A percentile compares a stretch with the other conserved stretches of the same genome.
These are phyloP conservation scores for Ceratocystis cacaofunesta DNA, from an alignment of 2,329 filamentous ascomycete genomes.

Conservation along the genomic window DNA sequence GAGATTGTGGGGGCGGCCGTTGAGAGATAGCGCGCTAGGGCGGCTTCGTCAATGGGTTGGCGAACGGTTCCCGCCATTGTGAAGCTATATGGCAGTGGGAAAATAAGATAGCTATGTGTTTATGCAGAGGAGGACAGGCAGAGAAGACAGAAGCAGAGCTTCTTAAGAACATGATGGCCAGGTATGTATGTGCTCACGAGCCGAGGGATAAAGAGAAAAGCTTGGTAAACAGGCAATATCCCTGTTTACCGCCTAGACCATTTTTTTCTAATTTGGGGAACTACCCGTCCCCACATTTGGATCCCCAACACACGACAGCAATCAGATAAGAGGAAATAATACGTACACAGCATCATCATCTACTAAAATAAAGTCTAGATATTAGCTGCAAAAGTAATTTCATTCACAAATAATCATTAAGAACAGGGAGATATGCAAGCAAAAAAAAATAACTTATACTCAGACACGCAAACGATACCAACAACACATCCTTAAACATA, in stretches of 20 bases:
- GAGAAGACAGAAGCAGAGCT: no score
- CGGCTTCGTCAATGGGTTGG: constrained; percentile 73
- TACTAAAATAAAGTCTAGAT: no score
- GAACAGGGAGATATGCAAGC: neutral
- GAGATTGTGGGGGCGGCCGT: neutral
- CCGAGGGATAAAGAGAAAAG: neutral
- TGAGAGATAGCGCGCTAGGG: constrained; percentile 62
- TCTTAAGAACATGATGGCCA: no score
- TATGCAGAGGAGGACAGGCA: no score
- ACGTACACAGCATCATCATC: no score
- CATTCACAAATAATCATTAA: neutral
- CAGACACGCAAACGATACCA: neutral
- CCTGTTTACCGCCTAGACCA: neutral
- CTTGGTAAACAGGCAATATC: neutral
- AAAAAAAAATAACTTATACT: neutral
- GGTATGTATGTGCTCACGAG: neutral
- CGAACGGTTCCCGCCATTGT: constrained; percentile 72
- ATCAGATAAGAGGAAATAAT: no score
- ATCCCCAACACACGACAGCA: neutral
- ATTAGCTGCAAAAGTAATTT: neutral
- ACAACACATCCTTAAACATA: neutral
- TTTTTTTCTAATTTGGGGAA: neutral
- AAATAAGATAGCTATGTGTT: neutral
- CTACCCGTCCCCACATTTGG: neutral
- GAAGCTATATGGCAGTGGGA: neutral